A percentile compares a stretch with the other conserved stretches of the same genome.
Conservation (phyloP, 139 green algal species). For the Coelastrella sp. region DNA sequence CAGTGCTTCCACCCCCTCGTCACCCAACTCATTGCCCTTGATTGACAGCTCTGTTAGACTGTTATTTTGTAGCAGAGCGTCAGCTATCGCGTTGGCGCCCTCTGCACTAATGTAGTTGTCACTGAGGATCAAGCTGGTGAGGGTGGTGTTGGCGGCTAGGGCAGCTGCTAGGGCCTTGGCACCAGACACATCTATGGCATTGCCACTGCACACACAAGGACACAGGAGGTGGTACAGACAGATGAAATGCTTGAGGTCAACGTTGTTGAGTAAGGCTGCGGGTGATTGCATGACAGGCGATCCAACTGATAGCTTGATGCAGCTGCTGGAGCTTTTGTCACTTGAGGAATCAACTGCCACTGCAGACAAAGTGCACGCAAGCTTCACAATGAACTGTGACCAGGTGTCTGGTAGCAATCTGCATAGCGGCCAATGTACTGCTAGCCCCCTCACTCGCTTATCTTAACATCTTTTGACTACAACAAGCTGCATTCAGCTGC, state of each 20-base stretch:
- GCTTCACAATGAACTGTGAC: too few relatives aligned
- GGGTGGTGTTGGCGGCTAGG: constrained; percentile 72
- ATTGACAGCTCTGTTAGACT: constrained; percentile 86
- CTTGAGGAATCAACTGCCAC: too few relatives aligned
- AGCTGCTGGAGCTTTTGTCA: too few relatives aligned
- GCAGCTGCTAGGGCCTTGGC: constrained; percentile 55
- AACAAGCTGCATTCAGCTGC: too few relatives aligned
- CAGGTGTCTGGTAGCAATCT: too few relatives aligned
- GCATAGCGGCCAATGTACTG: too few relatives aligned
- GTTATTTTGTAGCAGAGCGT: constrained; percentile 80
- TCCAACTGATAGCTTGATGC: too few relatives aligned
- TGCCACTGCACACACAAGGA: constrained; percentile 39
- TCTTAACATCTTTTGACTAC: too few relatives aligned
- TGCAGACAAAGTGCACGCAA: too few relatives aligned
- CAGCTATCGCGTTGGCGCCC: constrained; percentile 79
- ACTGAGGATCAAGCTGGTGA: constrained; percentile 84
- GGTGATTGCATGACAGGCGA: too few relatives aligned
- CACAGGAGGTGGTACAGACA: background rate
- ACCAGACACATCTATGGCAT: constrained; percentile 67
- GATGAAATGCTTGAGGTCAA: background rate
- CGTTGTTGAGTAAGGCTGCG: too few relatives aligned
- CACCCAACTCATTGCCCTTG: constrained; percentile 94
- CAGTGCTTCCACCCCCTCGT: constrained; percentile 87
- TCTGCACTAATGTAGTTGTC: constrained; percentile 83
- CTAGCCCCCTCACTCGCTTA: too few relatives aligned